Base-by-base conservation (phyloP, 1,139 yeast species). In the Scheffersomyces parashehatae region DNA sequence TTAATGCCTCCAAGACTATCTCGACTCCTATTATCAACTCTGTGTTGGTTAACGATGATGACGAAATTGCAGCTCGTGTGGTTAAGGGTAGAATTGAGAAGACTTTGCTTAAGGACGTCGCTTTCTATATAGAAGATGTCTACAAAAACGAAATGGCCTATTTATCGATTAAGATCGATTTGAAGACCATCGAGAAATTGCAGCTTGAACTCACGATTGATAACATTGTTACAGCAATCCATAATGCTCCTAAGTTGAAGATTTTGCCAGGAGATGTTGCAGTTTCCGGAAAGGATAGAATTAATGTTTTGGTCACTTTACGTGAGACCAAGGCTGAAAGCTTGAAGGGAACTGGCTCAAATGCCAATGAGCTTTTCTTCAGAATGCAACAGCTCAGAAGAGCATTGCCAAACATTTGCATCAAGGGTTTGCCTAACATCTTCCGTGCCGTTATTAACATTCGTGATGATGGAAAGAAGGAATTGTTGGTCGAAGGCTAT, bases 11-110 rank as follows among this genome's bases (percentile, higher is more conserved):
- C 14, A 95, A 95, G 65, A 82, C 83, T 12, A 95, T 95, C 56
- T 88, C 97, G 4, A 95, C 99, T 2, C 99, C 99, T 1, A 95
- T 95, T 61, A 93, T 95, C 61, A 91, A 93, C 53, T 95, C 98
- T 6, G 91, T 87, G 8, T 74, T 95, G 54, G 98, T 93, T 11
- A 93, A 95, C 59, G 95, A 88, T 55, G 83, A 84, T 13, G 99
- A 95, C 64, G 98, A 91, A 68, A 86, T 96, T 60, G 97, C 98
- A 28, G 99, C 99, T 0, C 83, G 99, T 66, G 97, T 95, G 53
- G 99, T 95, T 35, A 95, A 95, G 68, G 99, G 99, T 41, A 81
- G 99, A 63, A 82, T 95, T 44, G 99, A 95, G 64, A 95, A 93
- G 72, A 95, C 99, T 0, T 69, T 85, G 45, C 70, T 95, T 48